Evolutionary conservation across 2,329 filamentous ascomycete species (phyloP).

Genomic region (Aureobasidium sp.): DNA sequence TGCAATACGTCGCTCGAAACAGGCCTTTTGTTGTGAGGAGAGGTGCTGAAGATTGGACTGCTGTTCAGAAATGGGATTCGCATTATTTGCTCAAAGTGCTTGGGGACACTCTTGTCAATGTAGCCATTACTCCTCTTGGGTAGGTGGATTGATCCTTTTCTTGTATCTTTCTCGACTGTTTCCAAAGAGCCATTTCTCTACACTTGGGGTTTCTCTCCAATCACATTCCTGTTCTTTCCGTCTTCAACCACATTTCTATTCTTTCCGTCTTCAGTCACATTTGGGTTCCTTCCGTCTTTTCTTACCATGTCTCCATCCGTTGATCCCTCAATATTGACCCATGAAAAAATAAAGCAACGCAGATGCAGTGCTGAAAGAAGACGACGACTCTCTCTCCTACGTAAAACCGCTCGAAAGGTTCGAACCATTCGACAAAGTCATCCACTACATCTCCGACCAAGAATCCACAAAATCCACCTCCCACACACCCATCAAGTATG

Average conservation of each 20-base stretch:
- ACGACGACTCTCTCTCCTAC: slow-evolving; percentile 47
- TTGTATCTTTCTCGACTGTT: neutral
- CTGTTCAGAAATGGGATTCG: slow-evolving; percentile 56
- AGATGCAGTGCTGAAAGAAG: slow-evolving; percentile 56
- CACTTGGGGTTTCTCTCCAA: too few relatives aligned
- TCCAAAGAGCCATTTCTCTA: neutral
- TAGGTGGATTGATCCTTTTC: slow-evolving; percentile 31
- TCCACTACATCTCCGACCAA: slow-evolving; percentile 55
- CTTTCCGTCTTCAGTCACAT: too few relatives aligned
- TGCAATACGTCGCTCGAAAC: slow-evolving; percentile 68
- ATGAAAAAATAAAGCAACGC: slow-evolving; percentile 40
- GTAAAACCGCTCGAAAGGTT: slow-evolving; percentile 66
- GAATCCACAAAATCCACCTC: slow-evolving; percentile 38
- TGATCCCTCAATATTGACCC: neutral
- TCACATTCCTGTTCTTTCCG: too few relatives aligned
- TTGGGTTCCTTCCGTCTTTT: too few relatives aligned
- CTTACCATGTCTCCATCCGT: neutral
- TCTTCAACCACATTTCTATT: neutral
- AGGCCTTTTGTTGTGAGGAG: slow-evolving; percentile 65
- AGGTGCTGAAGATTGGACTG: slow-evolving; percentile 57
- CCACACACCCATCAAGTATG: slow-evolving; percentile 52
- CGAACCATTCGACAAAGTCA: slow-evolving; percentile 55
- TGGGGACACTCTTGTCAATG: slow-evolving; percentile 55
- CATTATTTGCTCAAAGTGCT: slow-evolving; percentile 53
- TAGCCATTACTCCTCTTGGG: slow-evolving; percentile 70